A percentile compares a stretch with the other conserved stretches of the same genome.
Conservation (phyloP, 495 filamentous ascomycete genomes). For the Friedmanniomyces endolithicus region DNA sequence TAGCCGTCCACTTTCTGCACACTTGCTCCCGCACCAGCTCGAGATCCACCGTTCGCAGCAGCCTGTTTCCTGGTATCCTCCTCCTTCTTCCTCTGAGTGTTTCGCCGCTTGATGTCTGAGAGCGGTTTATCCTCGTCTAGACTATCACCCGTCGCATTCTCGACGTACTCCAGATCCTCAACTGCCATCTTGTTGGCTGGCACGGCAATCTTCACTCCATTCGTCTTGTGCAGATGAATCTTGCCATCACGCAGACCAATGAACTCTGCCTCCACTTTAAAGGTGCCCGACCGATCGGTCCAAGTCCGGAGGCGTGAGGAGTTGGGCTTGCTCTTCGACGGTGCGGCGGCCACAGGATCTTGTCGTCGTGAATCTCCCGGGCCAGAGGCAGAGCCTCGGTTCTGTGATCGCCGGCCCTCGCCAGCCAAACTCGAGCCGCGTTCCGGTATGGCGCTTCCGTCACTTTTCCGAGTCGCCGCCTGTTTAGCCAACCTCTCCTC, state of each 20-base stretch:
- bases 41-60: background rate
- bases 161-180: constrained; percentile 89
- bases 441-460: constrained; percentile 37
- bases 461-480: constrained; percentile 33
- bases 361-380: background rate
- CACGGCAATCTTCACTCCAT: constrained; percentile 96
- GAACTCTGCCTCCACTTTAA: constrained; percentile 96
- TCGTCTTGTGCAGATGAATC: constrained; percentile 94
- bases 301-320: constrained; percentile 65
- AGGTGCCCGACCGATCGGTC: constrained; percentile 89
- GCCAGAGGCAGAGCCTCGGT: background rate
- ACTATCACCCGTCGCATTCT: constrained; percentile 70
- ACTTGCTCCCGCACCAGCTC: constrained; percentile 36
- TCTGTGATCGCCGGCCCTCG: constrained; percentile 37
- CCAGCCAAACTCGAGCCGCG: constrained; percentile 53
- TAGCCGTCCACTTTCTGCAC: constrained; percentile 52
- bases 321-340: constrained; percentile 15
- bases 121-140: constrained; percentile 95
- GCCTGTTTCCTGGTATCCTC: background rate
- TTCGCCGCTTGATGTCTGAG: constrained; percentile 54
- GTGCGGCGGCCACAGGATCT: background rate
- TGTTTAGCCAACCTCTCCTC: constrained; percentile 70
- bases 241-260: constrained; percentile 88
- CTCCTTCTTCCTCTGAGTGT: constrained; percentile 28
- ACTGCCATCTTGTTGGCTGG: constrained; percentile 89